Evolutionary conservation across 2,329 filamentous ascomycete species (phyloP).

Genomic region (Stylonectria norvegica): DNA sequence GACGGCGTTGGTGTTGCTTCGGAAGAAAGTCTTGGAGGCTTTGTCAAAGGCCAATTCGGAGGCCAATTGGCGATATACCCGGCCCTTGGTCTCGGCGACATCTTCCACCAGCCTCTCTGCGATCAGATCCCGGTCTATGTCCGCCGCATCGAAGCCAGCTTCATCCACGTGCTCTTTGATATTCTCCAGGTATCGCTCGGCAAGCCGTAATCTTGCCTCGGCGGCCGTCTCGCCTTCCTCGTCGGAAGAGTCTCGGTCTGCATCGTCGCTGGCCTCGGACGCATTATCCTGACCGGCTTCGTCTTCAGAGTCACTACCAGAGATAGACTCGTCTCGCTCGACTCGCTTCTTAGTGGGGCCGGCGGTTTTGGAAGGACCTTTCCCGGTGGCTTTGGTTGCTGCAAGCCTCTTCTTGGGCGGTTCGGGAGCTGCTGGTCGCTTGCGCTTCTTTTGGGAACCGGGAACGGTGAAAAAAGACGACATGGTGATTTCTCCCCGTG

Average conservation of each 20-base stretch:
- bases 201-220: constrained; percentile 79
- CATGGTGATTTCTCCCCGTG: constrained; percentile 51
- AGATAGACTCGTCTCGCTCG: constrained; percentile 72
- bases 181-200: constrained; percentile 90
- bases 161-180: constrained; percentile 80
- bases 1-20: constrained; percentile 71
- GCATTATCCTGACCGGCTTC: constrained; percentile 46
- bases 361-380: constrained; percentile 39
- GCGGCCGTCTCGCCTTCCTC: constrained; percentile 83
- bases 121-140: constrained; percentile 89
- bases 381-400: constrained; percentile 42
- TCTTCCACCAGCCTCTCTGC: constrained; percentile 89
- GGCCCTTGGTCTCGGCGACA: constrained; percentile 85
- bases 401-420: constrained; percentile 58
- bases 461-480: constrained; percentile 95
- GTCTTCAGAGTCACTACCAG: constrained; percentile 74
- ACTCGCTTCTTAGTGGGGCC: constrained; percentile 44
- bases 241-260: constrained; percentile 51
- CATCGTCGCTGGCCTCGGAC: constrained; percentile 45
- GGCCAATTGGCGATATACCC: constrained; percentile 78
- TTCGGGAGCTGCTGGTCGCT: constrained; percentile 59
- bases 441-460: constrained; percentile 84
- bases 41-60: constrained; percentile 65
- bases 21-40: constrained; percentile 69
- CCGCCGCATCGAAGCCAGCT: constrained; percentile 82